A percentile compares a stretch with the other conserved stretches of the same genome.
phyloP scores from a whole-genome alignment of 192 early-diverging fungal genomes.

The Rhizophlyctis rosea region DNA sequence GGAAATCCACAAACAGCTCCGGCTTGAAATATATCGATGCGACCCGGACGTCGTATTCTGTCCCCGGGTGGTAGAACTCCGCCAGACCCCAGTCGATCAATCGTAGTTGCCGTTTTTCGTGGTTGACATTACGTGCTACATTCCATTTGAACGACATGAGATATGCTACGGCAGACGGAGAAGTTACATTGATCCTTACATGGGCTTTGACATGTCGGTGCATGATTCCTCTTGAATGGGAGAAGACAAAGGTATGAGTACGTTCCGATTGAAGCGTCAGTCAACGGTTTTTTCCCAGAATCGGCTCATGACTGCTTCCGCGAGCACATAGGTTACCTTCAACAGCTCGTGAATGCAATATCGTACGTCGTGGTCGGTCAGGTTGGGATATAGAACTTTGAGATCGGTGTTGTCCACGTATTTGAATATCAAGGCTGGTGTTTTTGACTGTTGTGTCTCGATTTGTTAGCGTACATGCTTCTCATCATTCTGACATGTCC shows the following conservation, averaged over 20 bases:
- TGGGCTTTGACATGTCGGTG: constrained; percentile 98
- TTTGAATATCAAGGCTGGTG: constrained; percentile 94
- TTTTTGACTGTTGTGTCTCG: constrained; percentile 73
- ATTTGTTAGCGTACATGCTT: background rate
- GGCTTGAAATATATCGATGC: constrained; percentile 99
- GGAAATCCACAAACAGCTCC: constrained; percentile 96
- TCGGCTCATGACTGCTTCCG: background rate
- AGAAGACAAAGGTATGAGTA: constrained; percentile 88
- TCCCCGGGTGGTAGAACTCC: constrained; percentile 98
- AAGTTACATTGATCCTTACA: constrained; percentile 15
- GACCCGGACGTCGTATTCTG: constrained; percentile 96
- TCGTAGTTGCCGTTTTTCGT: constrained; percentile 87
- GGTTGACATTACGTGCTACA: constrained; percentile 97
- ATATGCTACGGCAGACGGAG: background rate
- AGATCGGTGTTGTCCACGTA: constrained; percentile 98
- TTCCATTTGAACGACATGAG: background rate
- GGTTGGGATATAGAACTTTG: constrained; percentile 91
- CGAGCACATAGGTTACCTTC: constrained; percentile 56
- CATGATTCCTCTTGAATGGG: constrained; percentile 98
- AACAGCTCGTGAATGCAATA: constrained; percentile 96
- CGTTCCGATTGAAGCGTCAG: background rate
- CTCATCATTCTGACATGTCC: background rate
- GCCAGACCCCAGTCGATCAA: constrained; percentile 99
- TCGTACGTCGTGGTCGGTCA: constrained; percentile 92
- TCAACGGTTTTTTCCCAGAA: background rate